These are phyloP conservation scores for Blumeria graminis DNA, from an alignment of 2,329 filamentous ascomycete genomes.

Conservation along the genomic window DNA sequence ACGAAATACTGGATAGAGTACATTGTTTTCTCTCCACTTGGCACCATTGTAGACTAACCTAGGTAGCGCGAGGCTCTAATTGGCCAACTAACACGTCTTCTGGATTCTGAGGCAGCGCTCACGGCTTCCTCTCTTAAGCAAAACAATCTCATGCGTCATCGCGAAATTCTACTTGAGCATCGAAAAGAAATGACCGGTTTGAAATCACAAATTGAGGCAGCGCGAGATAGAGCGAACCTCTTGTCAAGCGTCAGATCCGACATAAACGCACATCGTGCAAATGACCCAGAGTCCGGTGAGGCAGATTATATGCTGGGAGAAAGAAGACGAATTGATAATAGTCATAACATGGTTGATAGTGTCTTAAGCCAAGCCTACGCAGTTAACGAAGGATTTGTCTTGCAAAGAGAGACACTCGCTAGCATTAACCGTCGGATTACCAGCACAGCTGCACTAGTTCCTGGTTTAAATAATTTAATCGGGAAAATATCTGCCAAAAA, in stretches of 20 bases:
- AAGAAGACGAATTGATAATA: slow-evolving; percentile 63
- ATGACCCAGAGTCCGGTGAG: slow-evolving; percentile 61
- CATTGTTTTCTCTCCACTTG: slow-evolving; percentile 2
- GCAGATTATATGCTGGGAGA: slow-evolving; percentile 96
- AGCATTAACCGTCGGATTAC: slow-evolving; percentile 84
- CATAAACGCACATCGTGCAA: slow-evolving; percentile 67
- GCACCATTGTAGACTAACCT: neutral
- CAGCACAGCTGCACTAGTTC: slow-evolving; percentile 69
- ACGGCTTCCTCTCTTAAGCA: slow-evolving; percentile 88
- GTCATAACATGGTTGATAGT: slow-evolving; percentile 68
- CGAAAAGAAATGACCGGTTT: slow-evolving; percentile 59
- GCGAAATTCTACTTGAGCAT: slow-evolving; percentile 74
- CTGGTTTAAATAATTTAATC: slow-evolving; percentile 80
- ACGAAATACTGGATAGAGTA: slow-evolving; percentile 68
- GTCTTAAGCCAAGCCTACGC: slow-evolving; percentile 91
- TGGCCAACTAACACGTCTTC: slow-evolving; percentile 59
- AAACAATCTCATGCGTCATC: slow-evolving; percentile 78
- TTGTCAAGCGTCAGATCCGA: slow-evolving; percentile 77
- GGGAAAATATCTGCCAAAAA: slow-evolving; percentile 84
- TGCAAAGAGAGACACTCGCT: slow-evolving; percentile 69
- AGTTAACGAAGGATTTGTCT: slow-evolving; percentile 70
- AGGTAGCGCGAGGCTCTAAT: slow-evolving; percentile 58
- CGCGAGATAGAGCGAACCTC: slow-evolving; percentile 71
- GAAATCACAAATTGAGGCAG: slow-evolving; percentile 45
- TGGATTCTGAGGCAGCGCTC: slow-evolving; percentile 75